These are phyloP conservation scores for Nannochloris sp. DNA, from an alignment of 139 green algal species.

Conservation along the genomic window DNA sequence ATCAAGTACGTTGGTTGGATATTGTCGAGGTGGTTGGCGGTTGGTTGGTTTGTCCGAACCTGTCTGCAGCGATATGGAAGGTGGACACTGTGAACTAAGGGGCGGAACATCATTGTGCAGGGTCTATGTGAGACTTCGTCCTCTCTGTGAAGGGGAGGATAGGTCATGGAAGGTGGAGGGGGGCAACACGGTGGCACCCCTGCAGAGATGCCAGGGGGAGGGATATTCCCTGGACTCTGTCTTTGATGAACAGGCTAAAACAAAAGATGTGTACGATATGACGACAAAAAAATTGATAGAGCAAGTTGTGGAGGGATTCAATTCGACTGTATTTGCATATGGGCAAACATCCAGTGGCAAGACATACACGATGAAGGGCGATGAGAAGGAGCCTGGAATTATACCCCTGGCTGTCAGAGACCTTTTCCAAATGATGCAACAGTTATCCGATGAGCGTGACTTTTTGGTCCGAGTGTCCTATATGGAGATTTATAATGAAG, in stretches of 20 bases:
- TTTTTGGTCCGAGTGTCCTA: conserved; percentile 94
- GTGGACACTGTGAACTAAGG: too few relatives aligned
- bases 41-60: too few relatives aligned
- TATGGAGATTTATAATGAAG: conserved; percentile 98
- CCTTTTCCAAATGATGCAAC: conserved; percentile 68
- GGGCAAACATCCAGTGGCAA: conserved; percentile 93
- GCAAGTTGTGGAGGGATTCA: conserved; percentile 77
- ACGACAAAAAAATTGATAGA: conserved; percentile 50
- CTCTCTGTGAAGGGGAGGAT: too few relatives aligned
- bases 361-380: conserved; percentile 91
- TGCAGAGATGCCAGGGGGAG: conserved; percentile 19
- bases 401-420: conserved; percentile 72
- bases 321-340: conserved; percentile 94
- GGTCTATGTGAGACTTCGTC: too few relatives aligned
- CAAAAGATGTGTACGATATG: conserved; percentile 56
- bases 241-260: conserved; percentile 48
- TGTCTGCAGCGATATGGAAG: too few relatives aligned
- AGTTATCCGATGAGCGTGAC: conserved; percentile 28
- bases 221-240: conserved; percentile 70
- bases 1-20: too few relatives aligned
- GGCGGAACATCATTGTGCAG: too few relatives aligned
- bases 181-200: neutral
- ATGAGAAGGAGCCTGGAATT: conserved; percentile 55
- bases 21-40: too few relatives aligned
- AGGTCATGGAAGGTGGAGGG: too few relatives aligned